Base-by-base conservation (phyloP, 1,139 yeast genomes). In the Ogataea hybrid region DNA sequence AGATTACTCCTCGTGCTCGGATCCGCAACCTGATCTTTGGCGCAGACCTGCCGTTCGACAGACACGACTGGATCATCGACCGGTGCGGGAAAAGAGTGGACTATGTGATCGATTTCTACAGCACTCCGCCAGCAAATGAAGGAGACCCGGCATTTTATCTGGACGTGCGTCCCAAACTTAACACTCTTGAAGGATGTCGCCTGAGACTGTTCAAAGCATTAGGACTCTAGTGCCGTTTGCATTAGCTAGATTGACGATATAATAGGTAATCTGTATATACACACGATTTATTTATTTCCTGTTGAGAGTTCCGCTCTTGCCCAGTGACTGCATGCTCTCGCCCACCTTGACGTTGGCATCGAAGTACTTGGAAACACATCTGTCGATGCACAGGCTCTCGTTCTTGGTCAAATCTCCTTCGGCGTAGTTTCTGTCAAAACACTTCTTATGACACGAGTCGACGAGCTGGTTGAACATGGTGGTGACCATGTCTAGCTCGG, bases 301-400 rank as follows among this genome's bases (percentile, higher is more conserved):
- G 25, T 58, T 62, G 35, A 63, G 51, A 8, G 54, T 49, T 32
- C 66, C 67, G 37, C 56, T 53, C 42, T 56, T 57, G 39, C 67
- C 67, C 28, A 63, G 53, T n/a, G 54, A 33, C 53, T 63, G 67
- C 67, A 63, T 63, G 33, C 61, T 57, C 38, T 90, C 97, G 54
- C 97, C 97, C 52, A 94, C 96, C 70, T 89, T 86, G 53, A 88
- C 94, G 65, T 92, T 92, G 54, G 96, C 89, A 59, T 89, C 97
- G 58, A 94, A 94, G 69, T 92, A 92, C 69, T 92, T 92, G 58
- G 95, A 80, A 50, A 92, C 98, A 71, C 99, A 92, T 74, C 98
- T 83, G 70, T 92, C 99, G 55, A 94, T 76, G 67, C 99, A 92
- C 44, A 87, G 74, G 35, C 92, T 80, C 69, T 92, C 98, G 59